Percentiles rank a stretch among this genome's conserved stretches.
phyloP scores from a whole-genome alignment of 805 yeast species.

The Hanseniaspora hatyaiensis region DNA sequence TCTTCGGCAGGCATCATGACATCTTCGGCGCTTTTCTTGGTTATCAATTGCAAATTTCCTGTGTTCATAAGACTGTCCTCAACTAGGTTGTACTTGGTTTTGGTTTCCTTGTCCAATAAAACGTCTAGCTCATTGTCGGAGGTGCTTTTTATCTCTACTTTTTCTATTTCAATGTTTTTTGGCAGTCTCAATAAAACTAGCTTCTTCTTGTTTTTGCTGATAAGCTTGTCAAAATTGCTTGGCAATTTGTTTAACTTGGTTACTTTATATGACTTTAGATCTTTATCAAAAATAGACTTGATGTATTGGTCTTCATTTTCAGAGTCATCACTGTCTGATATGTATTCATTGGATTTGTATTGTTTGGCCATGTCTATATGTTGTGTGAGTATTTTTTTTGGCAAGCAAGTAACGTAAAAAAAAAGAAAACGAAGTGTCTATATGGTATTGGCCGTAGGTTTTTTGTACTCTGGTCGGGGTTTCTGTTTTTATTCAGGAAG shows the following conservation, averaged over 20 bases:
- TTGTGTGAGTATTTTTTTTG: neutral
- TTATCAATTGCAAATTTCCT: constrained; percentile 5
- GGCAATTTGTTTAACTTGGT: constrained; percentile 10
- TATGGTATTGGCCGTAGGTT: too few species aligned
- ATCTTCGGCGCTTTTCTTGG: constrained; percentile 8
- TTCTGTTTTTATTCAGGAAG: too few species aligned
- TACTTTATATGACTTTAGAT: constrained; percentile 9
- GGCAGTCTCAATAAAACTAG: constrained; percentile 10
- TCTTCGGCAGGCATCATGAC: constrained; percentile 6
- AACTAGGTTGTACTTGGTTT: neutral
- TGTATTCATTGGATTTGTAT: constrained; percentile 7
- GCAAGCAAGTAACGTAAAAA: neutral
- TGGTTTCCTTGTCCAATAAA: constrained; percentile 1
- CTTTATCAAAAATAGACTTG: constrained; percentile 13
- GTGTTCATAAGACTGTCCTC: constrained; percentile 13
- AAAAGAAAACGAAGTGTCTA: neutral
- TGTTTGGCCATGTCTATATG: neutral
- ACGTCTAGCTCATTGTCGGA: neutral
- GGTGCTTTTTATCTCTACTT: constrained; percentile 5
- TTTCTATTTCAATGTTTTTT: constrained; percentile 3
- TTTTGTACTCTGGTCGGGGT: too few species aligned
- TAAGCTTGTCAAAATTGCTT: constrained; percentile 3
- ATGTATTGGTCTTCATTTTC: constrained; percentile 2
- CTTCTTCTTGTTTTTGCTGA: constrained; percentile 7
- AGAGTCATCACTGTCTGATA: constrained; percentile 13